These are phyloP conservation scores for Brassica carinata DNA, from an alignment of 345 rosid genomes.

Conservation along the genomic window DNA sequence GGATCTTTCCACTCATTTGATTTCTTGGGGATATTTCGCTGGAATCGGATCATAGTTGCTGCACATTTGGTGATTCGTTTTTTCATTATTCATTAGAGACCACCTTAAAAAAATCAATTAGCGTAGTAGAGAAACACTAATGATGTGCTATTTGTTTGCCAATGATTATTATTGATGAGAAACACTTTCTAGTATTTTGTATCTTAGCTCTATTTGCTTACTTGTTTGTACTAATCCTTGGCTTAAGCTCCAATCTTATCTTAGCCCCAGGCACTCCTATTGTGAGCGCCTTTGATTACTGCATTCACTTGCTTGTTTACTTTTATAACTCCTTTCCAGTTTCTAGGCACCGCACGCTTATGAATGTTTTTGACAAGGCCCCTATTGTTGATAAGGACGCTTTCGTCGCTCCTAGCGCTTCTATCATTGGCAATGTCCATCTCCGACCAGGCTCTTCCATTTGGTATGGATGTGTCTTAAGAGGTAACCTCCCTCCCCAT, in stretches of 20 bases:
- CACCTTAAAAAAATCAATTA: not conserved
- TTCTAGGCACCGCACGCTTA: slow-evolving; percentile 87
- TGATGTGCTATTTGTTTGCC: too few relatives aligned
- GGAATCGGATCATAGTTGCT: too few relatives aligned
- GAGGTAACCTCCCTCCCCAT: slow-evolving; percentile 51
- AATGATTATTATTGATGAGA: too few relatives aligned
- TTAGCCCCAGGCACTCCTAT: too few relatives aligned
- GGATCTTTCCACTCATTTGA: slow-evolving; percentile 17
- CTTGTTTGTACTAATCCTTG: too few relatives aligned
- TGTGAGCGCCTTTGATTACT: not conserved
- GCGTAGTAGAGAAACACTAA: too few relatives aligned
- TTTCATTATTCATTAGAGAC: slow-evolving; percentile 1
- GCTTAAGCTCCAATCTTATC: too few relatives aligned
- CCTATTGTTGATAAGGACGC: slow-evolving; percentile 76
- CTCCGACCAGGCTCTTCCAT: slow-evolving; percentile 80
- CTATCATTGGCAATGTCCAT: slow-evolving; percentile 72
- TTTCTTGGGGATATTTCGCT: not conserved
- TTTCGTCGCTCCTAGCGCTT: slow-evolving; percentile 91
- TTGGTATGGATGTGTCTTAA: slow-evolving; percentile 91
- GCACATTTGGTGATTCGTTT: not conserved
- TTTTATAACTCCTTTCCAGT: slow-evolving; percentile 42
- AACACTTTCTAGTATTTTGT: too few relatives aligned
- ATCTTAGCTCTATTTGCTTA: too few relatives aligned
- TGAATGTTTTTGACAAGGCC: slow-evolving; percentile 77
- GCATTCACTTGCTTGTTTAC: not conserved